Base-by-base conservation (phyloP, 1,284 basidiomycete genomes). In the Ustilago trichophora region DNA sequence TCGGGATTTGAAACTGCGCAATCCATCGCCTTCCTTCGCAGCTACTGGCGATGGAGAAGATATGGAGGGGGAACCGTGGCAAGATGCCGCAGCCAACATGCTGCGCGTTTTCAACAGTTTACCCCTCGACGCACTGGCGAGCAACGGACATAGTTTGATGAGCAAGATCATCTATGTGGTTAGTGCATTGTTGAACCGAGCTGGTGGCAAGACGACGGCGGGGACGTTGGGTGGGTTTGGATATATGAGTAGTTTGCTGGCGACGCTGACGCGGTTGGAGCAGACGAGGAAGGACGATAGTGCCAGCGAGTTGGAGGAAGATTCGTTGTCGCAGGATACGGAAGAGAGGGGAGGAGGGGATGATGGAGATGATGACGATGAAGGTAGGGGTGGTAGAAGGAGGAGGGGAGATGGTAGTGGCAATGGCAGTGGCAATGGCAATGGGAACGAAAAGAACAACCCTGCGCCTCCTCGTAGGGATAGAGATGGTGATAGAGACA, bases 161-260 rank as follows among this genome's bases (percentile, higher is more conserved):
- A 36, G 35, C 26, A 69, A 70, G 62, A 73, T 72, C 38, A 40
- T 72, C 15, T 72, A 69, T 25, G 62, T 72, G 15, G 65, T 72
- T 12, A 42, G 56, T 13, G 57, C 56, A 11, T 9, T 70, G 49
- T 33, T 70, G 36, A 42, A 56, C 7, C 27, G 45, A 9, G 25
- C 26, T 34, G 26, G 27, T 32, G 26, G 27, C 18, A 25, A 16
- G 6, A 19, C n/a, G 27, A 29, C 1, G 2, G 19, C 26, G 15
- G 12, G 18, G 3, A 19, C 36, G 26, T 45, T 31, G 11, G 33
- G 24, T 22, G 65, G 59, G 4, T 68, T 46, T 16, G 49, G 51
- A 12, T 70, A 62, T 25, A 70, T 70, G 67, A 45, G 40, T 18
- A 65, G 62, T 24, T 36, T 70, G 49, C 31, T 70, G 18, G 49